A percentile compares a stretch with the other conserved stretches of the same genome.
Conservation (phyloP, 2,329 filamentous ascomycete species). For the Bertia moriformis region DNA sequence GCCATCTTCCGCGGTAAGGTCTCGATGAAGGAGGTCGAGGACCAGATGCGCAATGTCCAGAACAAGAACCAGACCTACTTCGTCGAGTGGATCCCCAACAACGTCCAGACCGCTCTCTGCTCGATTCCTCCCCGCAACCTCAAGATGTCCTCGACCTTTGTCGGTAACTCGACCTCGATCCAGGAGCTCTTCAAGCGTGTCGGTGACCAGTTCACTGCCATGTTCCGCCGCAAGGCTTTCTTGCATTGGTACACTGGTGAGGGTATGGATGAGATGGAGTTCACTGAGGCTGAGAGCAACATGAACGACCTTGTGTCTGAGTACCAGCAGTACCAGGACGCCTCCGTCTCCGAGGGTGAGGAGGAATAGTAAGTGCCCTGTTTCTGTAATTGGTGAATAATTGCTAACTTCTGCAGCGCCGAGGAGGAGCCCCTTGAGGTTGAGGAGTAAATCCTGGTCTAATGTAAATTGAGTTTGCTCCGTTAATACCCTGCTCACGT, state of each 20-base stretch:
- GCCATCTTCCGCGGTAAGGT: constrained; percentile 99
- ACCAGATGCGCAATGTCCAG: constrained; percentile 99
- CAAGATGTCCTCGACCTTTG: constrained; percentile 98
- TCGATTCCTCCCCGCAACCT: constrained; percentile 94
- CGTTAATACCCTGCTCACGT: constrained; percentile 1
- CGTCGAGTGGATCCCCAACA: constrained; percentile 99
- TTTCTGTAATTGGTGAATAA: no score
- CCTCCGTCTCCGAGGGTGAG: constrained; percentile 90
- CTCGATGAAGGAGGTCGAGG: constrained; percentile 99
- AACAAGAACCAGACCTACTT: constrained; percentile 99
- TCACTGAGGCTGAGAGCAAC: constrained; percentile 99
- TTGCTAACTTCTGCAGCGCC: background rate
- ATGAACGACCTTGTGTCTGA: constrained; percentile 99
- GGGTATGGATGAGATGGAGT: constrained; percentile 99
- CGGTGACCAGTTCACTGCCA: constrained; percentile 98
- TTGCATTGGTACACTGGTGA: constrained; percentile 99
- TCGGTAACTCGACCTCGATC: constrained; percentile 98
- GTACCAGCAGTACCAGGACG: constrained; percentile 99
- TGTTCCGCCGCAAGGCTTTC: constrained; percentile 99
- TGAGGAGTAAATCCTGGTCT: background rate
- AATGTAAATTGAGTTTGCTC: background rate
- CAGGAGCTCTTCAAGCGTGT: constrained; percentile 99
- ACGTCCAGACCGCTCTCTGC: constrained; percentile 98
- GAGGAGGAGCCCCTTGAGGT: background rate
- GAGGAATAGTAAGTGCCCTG: constrained; percentile 92